Evolutionary conservation across 2,329 filamentous ascomycete species (phyloP).

Genomic region (Microsporum audouinii): DNA sequence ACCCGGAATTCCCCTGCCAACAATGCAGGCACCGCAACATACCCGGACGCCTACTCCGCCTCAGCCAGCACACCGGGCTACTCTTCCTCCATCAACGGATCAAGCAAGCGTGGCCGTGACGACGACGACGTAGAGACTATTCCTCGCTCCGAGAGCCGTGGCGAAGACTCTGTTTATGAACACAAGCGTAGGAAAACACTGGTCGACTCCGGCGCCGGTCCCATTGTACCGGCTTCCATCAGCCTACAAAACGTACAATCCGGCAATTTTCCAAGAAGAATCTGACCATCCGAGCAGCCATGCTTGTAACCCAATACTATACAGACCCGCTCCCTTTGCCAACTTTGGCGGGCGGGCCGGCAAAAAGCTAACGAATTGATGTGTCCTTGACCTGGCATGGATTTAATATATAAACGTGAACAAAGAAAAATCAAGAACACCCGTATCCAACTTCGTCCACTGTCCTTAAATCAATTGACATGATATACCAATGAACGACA

Average conservation of each 20-base stretch:
- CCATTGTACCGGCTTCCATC: constrained; percentile 10
- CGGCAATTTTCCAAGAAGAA: constrained; percentile 9
- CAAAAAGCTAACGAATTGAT: neutral
- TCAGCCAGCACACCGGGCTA: constrained; percentile 15
- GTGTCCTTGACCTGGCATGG: neutral
- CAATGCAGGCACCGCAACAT: constrained; percentile 56
- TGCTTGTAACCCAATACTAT: neutral
- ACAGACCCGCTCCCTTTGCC: neutral
- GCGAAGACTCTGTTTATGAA: constrained; percentile 48
- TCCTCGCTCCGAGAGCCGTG: constrained; percentile 49
- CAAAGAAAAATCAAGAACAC: neutral
- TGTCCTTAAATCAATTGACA: neutral
- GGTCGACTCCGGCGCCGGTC: constrained; percentile 36
- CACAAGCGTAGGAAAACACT: constrained; percentile 72
- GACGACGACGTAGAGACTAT: constrained; percentile 56
- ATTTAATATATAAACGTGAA: neutral
- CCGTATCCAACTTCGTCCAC: neutral
- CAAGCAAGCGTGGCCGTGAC: constrained; percentile 52
- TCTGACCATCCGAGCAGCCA: neutral
- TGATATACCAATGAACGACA: neutral
- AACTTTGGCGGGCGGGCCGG: neutral
- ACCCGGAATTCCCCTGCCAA: constrained; percentile 55
- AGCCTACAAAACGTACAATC: constrained; percentile 35
- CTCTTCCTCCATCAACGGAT: constrained; percentile 54
- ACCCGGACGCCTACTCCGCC: constrained; percentile 51